Evolutionary conservation across 2,329 filamentous ascomycete genomes (phyloP).

Genomic region (Colletotrichum lentis): DNA sequence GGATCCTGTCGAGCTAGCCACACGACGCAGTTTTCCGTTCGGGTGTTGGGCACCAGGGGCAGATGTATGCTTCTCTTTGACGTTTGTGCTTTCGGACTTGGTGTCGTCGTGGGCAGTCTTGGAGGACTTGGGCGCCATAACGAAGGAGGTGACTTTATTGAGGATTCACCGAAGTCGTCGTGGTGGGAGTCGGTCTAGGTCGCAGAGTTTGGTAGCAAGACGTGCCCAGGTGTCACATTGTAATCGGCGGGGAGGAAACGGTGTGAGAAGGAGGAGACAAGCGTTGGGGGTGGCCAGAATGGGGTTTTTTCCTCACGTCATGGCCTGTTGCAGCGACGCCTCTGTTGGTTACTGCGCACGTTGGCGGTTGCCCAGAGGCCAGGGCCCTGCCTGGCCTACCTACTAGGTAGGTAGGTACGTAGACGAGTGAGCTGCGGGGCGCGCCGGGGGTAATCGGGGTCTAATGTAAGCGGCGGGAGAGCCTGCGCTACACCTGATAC

Average conservation of each 20-base stretch:
- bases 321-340: slow-evolving; percentile 17
- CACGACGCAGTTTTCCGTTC: slow-evolving; percentile 64
- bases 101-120: slow-evolving; percentile 54
- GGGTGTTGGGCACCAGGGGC: slow-evolving; percentile 48
- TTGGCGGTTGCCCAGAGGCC: slow-evolving; percentile 18
- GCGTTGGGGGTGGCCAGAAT: slow-evolving; percentile 4
- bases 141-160: slow-evolving; percentile 8
- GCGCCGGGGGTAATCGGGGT: slow-evolving; percentile 32
- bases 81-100: slow-evolving; percentile 52
- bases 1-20: slow-evolving; percentile 59
- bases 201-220: slow-evolving; percentile 57
- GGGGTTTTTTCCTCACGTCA: slow-evolving; percentile 36
- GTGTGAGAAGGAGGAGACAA: slow-evolving; percentile 7
- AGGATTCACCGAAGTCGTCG: slow-evolving; percentile 14
- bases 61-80: slow-evolving; percentile 57
- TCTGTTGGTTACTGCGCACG: slow-evolving; percentile 34
- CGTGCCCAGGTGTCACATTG: slow-evolving; percentile 31
- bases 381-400: slow-evolving; percentile 26
- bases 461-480: slow-evolving; percentile 10
- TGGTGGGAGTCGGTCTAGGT: slow-evolving; percentile 52
- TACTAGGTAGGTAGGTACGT: no score
- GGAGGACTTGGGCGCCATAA: slow-evolving; percentile 59
- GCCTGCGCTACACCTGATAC: slow-evolving; percentile 13
- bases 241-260: slow-evolving; percentile 21
- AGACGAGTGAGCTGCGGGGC: slow-evolving; percentile 27